A percentile compares a stretch with the other conserved stretches of the same genome.
phyloP scores from a whole-genome alignment of 495 filamentous ascomycete species.

The Penicillium paradoxum region DNA sequence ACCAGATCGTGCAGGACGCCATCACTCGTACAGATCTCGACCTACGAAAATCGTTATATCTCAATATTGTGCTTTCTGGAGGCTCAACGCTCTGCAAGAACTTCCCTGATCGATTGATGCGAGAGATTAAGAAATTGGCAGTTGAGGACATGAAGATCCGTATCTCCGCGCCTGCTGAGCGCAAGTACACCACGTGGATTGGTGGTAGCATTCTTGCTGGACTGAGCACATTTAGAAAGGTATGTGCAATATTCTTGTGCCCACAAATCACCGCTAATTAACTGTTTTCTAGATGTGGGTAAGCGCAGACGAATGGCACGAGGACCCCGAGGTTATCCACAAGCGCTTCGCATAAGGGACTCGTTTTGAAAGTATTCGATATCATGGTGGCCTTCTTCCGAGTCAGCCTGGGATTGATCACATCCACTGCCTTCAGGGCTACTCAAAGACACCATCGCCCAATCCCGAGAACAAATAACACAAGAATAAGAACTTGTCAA shows the following conservation, averaged over 20 bases:
- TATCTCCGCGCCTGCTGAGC: slow-evolving; percentile 94
- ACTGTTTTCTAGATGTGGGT: slow-evolving; percentile 84
- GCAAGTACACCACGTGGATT: slow-evolving; percentile 98
- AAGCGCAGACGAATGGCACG: slow-evolving; percentile 97
- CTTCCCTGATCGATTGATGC: slow-evolving; percentile 90
- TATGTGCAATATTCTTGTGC: slow-evolving; percentile 44
- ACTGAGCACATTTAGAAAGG: slow-evolving; percentile 97
- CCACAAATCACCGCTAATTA: slow-evolving; percentile 9
- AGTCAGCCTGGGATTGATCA: neutral
- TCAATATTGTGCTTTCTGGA: slow-evolving; percentile 94
- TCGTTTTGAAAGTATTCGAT: neutral
- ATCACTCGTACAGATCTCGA: slow-evolving; percentile 98
- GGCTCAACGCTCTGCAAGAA: slow-evolving; percentile 88
- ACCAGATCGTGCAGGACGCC: slow-evolving; percentile 94
- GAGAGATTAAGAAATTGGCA: slow-evolving; percentile 85
- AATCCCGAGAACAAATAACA: neutral
- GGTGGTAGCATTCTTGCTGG: slow-evolving; percentile 97
- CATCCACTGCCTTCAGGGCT: neutral
- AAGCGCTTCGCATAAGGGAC: slow-evolving; percentile 76
- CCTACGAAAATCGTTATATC: slow-evolving; percentile 86
- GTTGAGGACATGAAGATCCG: slow-evolving; percentile 99
- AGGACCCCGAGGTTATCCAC: slow-evolving; percentile 98
- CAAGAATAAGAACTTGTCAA: slow-evolving; percentile 1
- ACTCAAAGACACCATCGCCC: neutral
- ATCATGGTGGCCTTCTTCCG: neutral